phyloP scores from a whole-genome alignment of 805 yeast genomes.

The Saturnispora saitoi region DNA sequence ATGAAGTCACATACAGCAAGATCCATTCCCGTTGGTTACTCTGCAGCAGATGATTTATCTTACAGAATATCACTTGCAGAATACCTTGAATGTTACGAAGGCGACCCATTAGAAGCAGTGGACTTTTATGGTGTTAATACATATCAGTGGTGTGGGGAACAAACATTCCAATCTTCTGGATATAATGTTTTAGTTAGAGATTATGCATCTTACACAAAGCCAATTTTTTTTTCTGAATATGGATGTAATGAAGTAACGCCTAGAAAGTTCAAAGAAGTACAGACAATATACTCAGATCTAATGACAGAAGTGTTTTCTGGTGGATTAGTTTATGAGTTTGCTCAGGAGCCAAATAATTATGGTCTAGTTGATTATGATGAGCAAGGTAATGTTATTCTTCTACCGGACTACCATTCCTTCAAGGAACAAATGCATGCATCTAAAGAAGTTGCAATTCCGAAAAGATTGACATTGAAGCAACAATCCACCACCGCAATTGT shows the following conservation, averaged over 20 bases:
- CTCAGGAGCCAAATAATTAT: constrained; percentile 69
- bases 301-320: constrained; percentile 91
- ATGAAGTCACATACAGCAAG: constrained; percentile 52
- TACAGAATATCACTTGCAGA: constrained; percentile 69
- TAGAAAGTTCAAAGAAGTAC: constrained; percentile 77
- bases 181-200: constrained; percentile 59
- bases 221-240: constrained; percentile 76
- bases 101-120: constrained; percentile 68
- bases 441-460: constrained; percentile 20
- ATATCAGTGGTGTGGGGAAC: constrained; percentile 90
- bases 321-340: constrained; percentile 87
- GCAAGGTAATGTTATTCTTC: constrained; percentile 35
- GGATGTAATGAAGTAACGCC: constrained; percentile 69
- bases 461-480: constrained; percentile 16
- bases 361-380: constrained; percentile 64
- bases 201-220: constrained; percentile 67
- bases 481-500: constrained; percentile 5
- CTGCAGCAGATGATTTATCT: constrained; percentile 79
- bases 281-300: constrained; percentile 58
- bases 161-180: constrained; percentile 64
- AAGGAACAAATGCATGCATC: constrained; percentile 36
- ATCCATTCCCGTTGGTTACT: constrained; percentile 71
- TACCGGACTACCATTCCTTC: constrained; percentile 37
- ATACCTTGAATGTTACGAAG: constrained; percentile 72
- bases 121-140: constrained; percentile 93